Evolutionary conservation across 306 rosid species (phyloP).

Genomic region (Lithocarpus polystachyus): DNA sequence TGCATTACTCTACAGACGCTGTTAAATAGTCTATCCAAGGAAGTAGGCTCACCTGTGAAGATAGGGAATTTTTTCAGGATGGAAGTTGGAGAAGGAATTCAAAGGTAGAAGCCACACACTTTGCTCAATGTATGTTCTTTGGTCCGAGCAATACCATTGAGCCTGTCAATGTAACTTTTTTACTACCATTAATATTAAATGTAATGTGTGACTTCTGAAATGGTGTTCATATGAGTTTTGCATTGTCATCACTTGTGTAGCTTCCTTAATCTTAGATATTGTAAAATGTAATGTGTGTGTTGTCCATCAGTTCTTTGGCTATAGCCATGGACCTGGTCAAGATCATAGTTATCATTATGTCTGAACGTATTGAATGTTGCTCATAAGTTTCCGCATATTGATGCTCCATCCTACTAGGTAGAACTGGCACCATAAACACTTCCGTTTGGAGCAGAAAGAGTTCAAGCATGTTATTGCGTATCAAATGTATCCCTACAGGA

Average conservation of each 20-base stretch:
- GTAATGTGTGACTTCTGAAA: background rate
- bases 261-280: background rate
- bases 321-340: background rate
- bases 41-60: conserved; percentile 84
- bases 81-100: conserved; percentile 94
- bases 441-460: background rate
- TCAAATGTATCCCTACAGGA: background rate
- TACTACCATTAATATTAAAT: background rate
- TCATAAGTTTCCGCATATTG: background rate
- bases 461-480: background rate
- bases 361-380: background rate
- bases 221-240: background rate
- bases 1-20: conserved; percentile 43
- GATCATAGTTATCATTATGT: background rate
- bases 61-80: conserved; percentile 75
- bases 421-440: background rate
- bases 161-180: background rate
- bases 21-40: conserved; percentile 69
- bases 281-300: background rate
- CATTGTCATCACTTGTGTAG: background rate
- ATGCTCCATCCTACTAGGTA: background rate
- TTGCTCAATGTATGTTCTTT: background rate
- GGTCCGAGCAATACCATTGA: too few species aligned
- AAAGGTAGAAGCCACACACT: conserved; percentile 46
- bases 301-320: background rate